Base-by-base conservation (phyloP, 2,329 filamentous ascomycete species). In the Pseudocercospora pini-densiflorae region DNA sequence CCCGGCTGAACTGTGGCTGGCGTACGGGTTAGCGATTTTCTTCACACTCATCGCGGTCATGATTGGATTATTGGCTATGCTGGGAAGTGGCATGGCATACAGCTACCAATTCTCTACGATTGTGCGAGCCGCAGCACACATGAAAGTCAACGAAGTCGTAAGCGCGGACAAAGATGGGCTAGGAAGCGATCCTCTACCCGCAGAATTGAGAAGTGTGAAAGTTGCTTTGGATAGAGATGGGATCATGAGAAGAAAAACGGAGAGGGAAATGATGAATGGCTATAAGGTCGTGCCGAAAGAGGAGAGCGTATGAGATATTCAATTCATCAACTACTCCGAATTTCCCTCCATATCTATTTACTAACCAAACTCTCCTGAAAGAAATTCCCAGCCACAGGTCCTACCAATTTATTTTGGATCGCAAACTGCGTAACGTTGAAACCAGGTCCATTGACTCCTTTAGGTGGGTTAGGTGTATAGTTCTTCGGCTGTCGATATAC, bases 21-120 rank as follows among this genome's bases (percentile, higher is more conserved):
- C 66, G 3, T 71, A 71, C 57, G 66, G 69, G 9, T n/a, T 66
- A 4, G 70, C 68, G 4, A 63, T 71, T 16, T 47, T 24, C 3
- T 43, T 67, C 12, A 55, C 68, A 3, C 16, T 66, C 5, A 14
- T 71, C 9, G 61, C 59, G 9, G 61, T 63, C 6, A 31, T 54
- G 2, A 9, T 65, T 4, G 70, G 70, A 1, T 59, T 66, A 29
- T 1, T 64, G 9, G 36, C 58, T 0, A 70, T 70, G 10, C 51
- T 47, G 9, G 12, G 9, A 5, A 68, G 59, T n/a, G 64, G 67
- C 12, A 61, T 60, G 1, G 66, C 68, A 6, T 71, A 65, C 31
- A 68, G 60, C 9, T 59, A 64, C 29, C 51, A 66, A 3, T 70
- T 72, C 66, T 71, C 71, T 2, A 72, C 69, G 2, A 64, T 71